A percentile compares a stretch with the other conserved stretches of the same genome.
Evolutionary conservation across 495 filamentous ascomycete species (phyloP).

Genomic region (Neurospora sp.): DNA sequence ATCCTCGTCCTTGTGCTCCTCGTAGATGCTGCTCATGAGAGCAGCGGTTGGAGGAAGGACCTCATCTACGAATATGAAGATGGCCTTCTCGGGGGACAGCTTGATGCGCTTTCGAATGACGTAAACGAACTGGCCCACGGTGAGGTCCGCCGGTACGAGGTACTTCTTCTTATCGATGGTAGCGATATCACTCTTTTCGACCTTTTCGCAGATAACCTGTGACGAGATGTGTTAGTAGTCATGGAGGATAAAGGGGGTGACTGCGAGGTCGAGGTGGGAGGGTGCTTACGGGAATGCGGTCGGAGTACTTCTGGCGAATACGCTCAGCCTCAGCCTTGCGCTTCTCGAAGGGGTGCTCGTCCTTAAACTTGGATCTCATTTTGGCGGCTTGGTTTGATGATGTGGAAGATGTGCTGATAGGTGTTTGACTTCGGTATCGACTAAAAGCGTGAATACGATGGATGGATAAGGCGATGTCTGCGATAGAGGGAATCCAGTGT

Average conservation of each 20-base stretch:
- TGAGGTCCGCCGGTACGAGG: slow-evolving; percentile 92
- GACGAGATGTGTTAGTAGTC: slow-evolving; percentile 1
- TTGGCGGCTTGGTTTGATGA: slow-evolving; percentile 30
- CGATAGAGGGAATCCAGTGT: background rate
- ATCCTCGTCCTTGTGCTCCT: slow-evolving; percentile 88
- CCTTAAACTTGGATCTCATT: slow-evolving; percentile 99
- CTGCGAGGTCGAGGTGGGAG: slow-evolving; percentile 2
- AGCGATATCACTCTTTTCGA: slow-evolving; percentile 97
- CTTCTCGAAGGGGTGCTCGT: slow-evolving; percentile 99
- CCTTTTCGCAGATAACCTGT: slow-evolving; percentile 99
- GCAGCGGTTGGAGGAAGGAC: slow-evolving; percentile 94
- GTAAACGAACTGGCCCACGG: slow-evolving; percentile 99
- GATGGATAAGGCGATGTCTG: background rate
- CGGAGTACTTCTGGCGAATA: slow-evolving; percentile 96
- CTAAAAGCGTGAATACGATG: background rate
- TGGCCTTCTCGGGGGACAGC: slow-evolving; percentile 98
- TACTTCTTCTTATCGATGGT: slow-evolving; percentile 99
- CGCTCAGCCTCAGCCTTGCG: slow-evolving; percentile 98
- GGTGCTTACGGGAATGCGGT: slow-evolving; percentile 89
- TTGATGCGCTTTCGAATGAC: slow-evolving; percentile 99
- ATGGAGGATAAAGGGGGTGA: slow-evolving; percentile 5
- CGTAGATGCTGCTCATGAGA: slow-evolving; percentile 98
- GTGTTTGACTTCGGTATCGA: background rate
- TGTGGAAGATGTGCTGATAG: background rate
- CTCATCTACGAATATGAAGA: slow-evolving; percentile 99